A percentile compares a stretch with the other conserved stretches of the same genome.
Evolutionary conservation across 805 yeast genomes (phyloP).

Genomic region (Candida ortonii): DNA sequence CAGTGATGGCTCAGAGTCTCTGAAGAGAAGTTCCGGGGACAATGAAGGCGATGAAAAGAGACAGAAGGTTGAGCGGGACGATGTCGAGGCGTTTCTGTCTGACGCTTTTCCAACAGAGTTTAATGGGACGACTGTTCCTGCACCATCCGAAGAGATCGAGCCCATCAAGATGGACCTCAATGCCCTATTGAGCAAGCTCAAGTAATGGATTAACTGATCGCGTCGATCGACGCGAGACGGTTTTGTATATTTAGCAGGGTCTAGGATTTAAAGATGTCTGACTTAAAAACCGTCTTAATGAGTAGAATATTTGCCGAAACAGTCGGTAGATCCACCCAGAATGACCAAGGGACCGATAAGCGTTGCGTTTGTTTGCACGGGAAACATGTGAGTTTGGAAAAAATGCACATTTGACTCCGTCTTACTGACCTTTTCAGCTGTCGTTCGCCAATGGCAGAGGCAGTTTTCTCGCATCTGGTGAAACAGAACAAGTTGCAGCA

Average conservation of each 20-base stretch:
- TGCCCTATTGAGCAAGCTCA: slow-evolving; percentile 21
- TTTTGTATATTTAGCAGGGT: slow-evolving; percentile 1
- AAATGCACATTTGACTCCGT: not conserved
- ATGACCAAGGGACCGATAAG: slow-evolving; percentile 14
- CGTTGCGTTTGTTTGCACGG: slow-evolving; percentile 89
- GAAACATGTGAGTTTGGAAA: slow-evolving; percentile 63
- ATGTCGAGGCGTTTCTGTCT: slow-evolving; percentile 2
- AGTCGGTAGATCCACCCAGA: too few relatives aligned
- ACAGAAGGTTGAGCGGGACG: slow-evolving; percentile 4
- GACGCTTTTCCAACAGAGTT: slow-evolving; percentile 6
- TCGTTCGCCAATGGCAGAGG: slow-evolving; percentile 98
- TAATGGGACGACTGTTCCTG: too few relatives aligned
- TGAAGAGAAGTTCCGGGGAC: too few relatives aligned
- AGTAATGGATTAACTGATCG: slow-evolving; percentile 1
- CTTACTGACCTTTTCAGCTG: slow-evolving; percentile 43
- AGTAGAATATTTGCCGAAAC: too few relatives aligned
- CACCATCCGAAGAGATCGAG: slow-evolving; percentile 2
- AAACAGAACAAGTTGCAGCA: slow-evolving; percentile 42
- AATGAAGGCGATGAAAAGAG: slow-evolving; percentile 9
- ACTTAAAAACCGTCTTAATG: too few relatives aligned
- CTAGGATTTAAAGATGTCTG: too few relatives aligned
- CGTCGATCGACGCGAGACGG: slow-evolving; percentile 14
- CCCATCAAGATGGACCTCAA: slow-evolving; percentile 19
- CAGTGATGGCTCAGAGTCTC: too few relatives aligned
- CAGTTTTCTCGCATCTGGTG: slow-evolving; percentile 72